Percentiles rank a stretch among this genome's conserved stretches.
Evolutionary conservation across 257 asterid genomes (phyloP).

Genomic region (Primulina huaijiensis): DNA sequence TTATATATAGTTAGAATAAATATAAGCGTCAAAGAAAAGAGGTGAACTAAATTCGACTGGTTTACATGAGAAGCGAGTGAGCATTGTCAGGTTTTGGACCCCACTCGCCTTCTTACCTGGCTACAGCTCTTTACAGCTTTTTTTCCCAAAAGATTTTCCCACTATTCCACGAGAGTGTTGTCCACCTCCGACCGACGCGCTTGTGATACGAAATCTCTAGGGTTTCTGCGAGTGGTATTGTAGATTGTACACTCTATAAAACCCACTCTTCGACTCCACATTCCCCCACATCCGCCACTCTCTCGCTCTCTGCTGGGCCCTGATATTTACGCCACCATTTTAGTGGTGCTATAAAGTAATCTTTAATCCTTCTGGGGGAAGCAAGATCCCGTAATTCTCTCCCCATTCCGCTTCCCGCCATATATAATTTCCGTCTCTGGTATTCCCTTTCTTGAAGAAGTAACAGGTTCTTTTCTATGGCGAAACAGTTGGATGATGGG

Average conservation of each 20-base stretch:
- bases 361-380: constrained; percentile 22
- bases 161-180: constrained; percentile 25
- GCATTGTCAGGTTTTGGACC: constrained; percentile 37
- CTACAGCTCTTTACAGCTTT: constrained; percentile 46
- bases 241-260: too few relatives aligned
- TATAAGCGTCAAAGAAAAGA: too few relatives aligned
- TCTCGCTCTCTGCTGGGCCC: constrained; percentile 25
- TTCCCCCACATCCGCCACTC: constrained; percentile 8
- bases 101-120: constrained; percentile 46
- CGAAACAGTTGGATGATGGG: constrained; percentile 42
- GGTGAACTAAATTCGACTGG: background rate
- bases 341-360: constrained; percentile 27
- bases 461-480: constrained; percentile 23
- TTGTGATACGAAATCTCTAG: background rate
- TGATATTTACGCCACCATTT: constrained; percentile 21
- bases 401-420: constrained; percentile 28
- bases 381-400: constrained; percentile 21
- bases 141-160: background rate
- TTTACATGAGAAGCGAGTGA: constrained; percentile 59
- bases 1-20: too few relatives aligned
- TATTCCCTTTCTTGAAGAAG: background rate
- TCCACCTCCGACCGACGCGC: constrained; percentile 18
- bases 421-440: background rate
- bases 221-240: background rate
- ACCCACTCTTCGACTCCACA: background rate